A percentile compares a stretch with the other conserved stretches of the same genome.
Evolutionary conservation across 257 asterid species (phyloP).

Genomic region (Hygrophila difformis): DNA sequence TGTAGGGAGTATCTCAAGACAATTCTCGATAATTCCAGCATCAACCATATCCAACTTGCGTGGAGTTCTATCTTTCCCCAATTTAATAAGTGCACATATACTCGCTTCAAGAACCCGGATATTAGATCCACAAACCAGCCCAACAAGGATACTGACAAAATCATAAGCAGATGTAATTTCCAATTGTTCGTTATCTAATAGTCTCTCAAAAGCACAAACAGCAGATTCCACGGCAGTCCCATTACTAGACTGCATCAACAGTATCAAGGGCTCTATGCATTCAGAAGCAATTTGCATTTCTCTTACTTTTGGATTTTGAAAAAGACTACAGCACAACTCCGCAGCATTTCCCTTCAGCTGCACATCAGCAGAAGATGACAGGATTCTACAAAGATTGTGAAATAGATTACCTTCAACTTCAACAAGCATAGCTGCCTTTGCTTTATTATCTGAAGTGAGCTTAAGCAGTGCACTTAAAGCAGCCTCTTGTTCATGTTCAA

Average conservation of each 20-base stretch:
- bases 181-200: conserved; percentile 67
- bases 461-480: conserved; percentile 67
- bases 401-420: conserved; percentile 67
- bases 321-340: conserved; percentile 54
- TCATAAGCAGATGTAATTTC: conserved; percentile 54
- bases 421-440: conserved; percentile 49
- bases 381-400: conserved; percentile 44
- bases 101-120: conserved; percentile 67
- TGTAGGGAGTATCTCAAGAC: conserved; percentile 60
- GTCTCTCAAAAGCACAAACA: conserved; percentile 69
- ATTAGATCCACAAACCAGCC: conserved; percentile 64
- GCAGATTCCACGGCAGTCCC: conserved; percentile 63
- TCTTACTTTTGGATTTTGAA: conserved; percentile 45
- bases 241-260: conserved; percentile 55
- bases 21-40: conserved; percentile 71
- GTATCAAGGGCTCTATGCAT: conserved; percentile 56
- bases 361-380: conserved; percentile 43
- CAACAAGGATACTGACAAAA: conserved; percentile 55
- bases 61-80: conserved; percentile 85
- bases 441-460: conserved; percentile 47
- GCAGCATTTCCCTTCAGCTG: conserved; percentile 72
- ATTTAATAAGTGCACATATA: conserved; percentile 63
- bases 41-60: conserved; percentile 86
- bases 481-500: conserved; percentile 51
- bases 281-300: conserved; percentile 44